Base-by-base conservation (phyloP, 2,329 filamentous ascomycete species). In the Verticillium alfalfae region DNA sequence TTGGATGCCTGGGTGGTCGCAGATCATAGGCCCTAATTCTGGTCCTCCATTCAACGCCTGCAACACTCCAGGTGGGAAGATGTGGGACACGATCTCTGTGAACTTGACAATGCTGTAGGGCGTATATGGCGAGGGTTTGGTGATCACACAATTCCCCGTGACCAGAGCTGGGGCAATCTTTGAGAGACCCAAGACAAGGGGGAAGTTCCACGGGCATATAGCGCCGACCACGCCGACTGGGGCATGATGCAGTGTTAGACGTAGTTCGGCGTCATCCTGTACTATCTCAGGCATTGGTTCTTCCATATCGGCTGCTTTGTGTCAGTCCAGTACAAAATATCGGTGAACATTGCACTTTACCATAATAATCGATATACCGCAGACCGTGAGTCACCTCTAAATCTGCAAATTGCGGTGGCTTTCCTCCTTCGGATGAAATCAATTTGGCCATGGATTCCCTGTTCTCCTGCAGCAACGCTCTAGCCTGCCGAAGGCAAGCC, bases 61-160 rank as follows among this genome's bases (percentile, higher is more conserved):
- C 18, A 87, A 68, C 12, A 87, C 81, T n/a, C 84, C 84, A 0
- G 81, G 77, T 0, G 84, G 84, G 34, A 86, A 76, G 57, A 81
- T 73, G 0, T 74, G 70, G 57, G 79, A 75, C 1, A 74, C 78
- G 8, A 86, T 71, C 67, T 86, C 83, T 61, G 72, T 76, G 61
- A 84, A 75, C 64, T 84, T 84, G 59, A 86, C 71, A 36, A 76
- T 76, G 55, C 76, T 73, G 70, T 80, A 84, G 7, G 79, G 84
- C 37, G 81, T 86, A 73, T 78, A 86, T 45, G 77, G 85, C 0
- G 82, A 85, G 2, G 83, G 82, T 71, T 86, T 86, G 64, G 85
- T 70, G 58, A 87, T 84, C 52, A 86, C 72, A 15, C 74, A 71
- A 64, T 85, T 85, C 10, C 84, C 84, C 0, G 85, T 84, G 39